A percentile compares a stretch with the other conserved stretches of the same genome.
Conservation (phyloP, 768 basidiomycete genomes). For the Myochromella boudieri region DNA sequence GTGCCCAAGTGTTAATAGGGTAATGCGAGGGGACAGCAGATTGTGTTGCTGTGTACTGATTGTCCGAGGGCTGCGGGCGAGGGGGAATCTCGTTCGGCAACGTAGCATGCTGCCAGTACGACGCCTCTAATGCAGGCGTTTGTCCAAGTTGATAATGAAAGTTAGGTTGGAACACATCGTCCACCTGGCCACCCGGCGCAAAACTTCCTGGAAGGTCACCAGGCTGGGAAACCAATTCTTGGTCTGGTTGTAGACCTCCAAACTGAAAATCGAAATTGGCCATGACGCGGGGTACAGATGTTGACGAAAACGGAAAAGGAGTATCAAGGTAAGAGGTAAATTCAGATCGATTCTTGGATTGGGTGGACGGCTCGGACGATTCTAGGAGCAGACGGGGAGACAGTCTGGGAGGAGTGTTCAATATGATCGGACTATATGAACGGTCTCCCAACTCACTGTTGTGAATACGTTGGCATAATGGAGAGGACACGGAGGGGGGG, state of each 20-base stretch:
- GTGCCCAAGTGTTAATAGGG: not conserved
- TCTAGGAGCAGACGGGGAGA: conserved; percentile 4
- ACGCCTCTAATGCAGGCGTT: not conserved
- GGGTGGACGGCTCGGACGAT: conserved; percentile 2
- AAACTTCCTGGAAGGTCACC: not conserved
- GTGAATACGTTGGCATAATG: conserved; percentile 12
- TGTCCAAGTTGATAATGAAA: conserved; percentile 4
- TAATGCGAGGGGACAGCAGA: conserved; percentile 5
- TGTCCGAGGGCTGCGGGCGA: conserved; percentile 1
- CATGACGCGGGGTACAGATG: conserved; percentile 15
- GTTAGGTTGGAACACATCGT: conserved; percentile 1
- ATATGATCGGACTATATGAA: conserved; percentile 9
- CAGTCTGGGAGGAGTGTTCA: conserved; percentile 12
- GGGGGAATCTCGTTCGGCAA: not conserved
- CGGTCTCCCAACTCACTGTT: conserved; percentile 16
- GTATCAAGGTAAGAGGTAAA: conserved; percentile 2
- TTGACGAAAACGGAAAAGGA: conserved; percentile 4
- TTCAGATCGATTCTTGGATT: not conserved
- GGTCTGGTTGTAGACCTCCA: conserved; percentile 1
- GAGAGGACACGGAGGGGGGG: conserved; percentile 10
- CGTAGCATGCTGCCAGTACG: conserved; percentile 4
- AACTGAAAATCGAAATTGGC: conserved; percentile 8
- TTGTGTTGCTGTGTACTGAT: conserved; percentile 1
- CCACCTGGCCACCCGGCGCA: not conserved
- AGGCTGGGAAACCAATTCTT: not conserved